phyloP scores from a whole-genome alignment of 1,284 basidiomycete species.

The Sporisorium scitamineum region DNA sequence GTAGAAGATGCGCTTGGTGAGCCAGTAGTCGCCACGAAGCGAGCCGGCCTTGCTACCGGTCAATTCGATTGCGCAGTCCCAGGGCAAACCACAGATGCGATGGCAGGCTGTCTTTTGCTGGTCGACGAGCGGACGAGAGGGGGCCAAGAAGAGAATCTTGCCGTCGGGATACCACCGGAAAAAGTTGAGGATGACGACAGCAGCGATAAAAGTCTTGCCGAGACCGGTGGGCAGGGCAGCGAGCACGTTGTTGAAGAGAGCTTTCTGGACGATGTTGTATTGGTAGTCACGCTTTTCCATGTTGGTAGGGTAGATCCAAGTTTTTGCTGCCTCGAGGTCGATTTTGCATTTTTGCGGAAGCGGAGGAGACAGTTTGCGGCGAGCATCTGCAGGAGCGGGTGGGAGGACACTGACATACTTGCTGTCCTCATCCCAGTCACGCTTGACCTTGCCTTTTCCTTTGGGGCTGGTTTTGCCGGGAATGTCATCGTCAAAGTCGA shows the following conservation, averaged over 20 bases:
- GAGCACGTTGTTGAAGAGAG: slow-evolving; percentile 91
- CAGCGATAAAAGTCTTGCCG: slow-evolving; percentile 98
- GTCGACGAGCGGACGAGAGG: slow-evolving; percentile 92
- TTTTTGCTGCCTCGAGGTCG: slow-evolving; percentile 81
- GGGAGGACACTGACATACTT: slow-evolving; percentile 15
- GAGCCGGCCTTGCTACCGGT: slow-evolving; percentile 75
- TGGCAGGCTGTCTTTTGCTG: slow-evolving; percentile 92
- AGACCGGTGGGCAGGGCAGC: slow-evolving; percentile 95
- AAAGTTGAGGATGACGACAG: slow-evolving; percentile 82
- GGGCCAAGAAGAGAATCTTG: slow-evolving; percentile 87
- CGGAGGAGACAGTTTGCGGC: slow-evolving; percentile 18
- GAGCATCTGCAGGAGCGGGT: slow-evolving; percentile 13
- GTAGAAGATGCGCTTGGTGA: slow-evolving; percentile 90
- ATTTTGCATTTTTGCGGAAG: slow-evolving; percentile 70
- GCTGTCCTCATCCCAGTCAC: slow-evolving; percentile 37
- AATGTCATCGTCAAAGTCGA: slow-evolving; percentile 15
- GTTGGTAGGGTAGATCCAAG: slow-evolving; percentile 94
- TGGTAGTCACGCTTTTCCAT: slow-evolving; percentile 91
- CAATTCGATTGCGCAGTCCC: slow-evolving; percentile 84
- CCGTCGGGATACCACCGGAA: slow-evolving; percentile 65
- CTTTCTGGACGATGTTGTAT: slow-evolving; percentile 88
- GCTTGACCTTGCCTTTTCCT: slow-evolving; percentile 16
- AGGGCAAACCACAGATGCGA: slow-evolving; percentile 91
- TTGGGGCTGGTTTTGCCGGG: not conserved
- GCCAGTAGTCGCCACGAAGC: slow-evolving; percentile 74